A percentile compares a stretch with the other conserved stretches of the same genome.
phyloP scores from a whole-genome alignment of 1,284 basidiomycete genomes.

The Naganishia liquefaciens region DNA sequence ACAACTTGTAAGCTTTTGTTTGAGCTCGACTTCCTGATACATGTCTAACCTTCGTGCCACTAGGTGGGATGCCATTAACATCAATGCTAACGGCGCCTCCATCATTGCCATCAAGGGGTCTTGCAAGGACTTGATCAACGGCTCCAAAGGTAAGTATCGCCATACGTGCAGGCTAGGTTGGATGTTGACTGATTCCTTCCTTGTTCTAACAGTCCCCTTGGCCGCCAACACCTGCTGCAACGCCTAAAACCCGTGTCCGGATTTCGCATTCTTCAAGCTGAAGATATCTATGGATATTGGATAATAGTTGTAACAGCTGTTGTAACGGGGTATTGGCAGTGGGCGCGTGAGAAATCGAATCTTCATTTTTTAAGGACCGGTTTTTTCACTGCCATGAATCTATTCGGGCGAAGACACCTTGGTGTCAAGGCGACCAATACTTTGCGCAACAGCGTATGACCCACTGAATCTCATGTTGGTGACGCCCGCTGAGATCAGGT shows the following conservation, averaged over 20 bases:
- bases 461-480: no score
- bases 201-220: neutral
- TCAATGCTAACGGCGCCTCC: neutral
- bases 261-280: neutral
- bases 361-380: neutral
- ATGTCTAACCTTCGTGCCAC: neutral
- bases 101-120: neutral
- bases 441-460: no score
- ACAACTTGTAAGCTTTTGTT: slow-evolving; percentile 9
- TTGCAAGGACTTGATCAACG: slow-evolving; percentile 1
- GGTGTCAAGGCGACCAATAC: no score
- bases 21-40: neutral
- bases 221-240: slow-evolving; percentile 18
- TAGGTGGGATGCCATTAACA: slow-evolving; percentile 18
- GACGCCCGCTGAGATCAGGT: no score
- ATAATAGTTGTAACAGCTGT: neutral
- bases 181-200: neutral
- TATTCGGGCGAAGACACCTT: no score
- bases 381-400: no score
- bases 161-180: neutral
- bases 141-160: slow-evolving; percentile 5
- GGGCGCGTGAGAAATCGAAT: neutral
- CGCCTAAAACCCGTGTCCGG: neutral
- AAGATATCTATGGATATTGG: neutral
- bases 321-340: neutral